Evolutionary conservation across 2,329 filamentous ascomycete genomes (phyloP).

Genomic region (Xylariaceae sp.): DNA sequence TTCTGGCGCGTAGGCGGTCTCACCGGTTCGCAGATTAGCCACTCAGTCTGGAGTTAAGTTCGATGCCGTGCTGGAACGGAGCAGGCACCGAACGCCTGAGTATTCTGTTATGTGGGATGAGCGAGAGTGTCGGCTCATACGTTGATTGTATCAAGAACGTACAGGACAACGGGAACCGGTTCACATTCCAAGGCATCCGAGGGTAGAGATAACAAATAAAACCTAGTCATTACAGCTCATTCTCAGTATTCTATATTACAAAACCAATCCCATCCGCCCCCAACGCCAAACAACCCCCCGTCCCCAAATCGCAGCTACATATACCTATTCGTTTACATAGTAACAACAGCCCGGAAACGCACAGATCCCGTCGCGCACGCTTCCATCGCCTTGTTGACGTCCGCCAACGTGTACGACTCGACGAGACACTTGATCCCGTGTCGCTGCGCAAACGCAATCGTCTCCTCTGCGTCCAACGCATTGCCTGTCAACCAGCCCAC

Average conservation of each 20-base stretch:
- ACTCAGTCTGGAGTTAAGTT: too few relatives aligned
- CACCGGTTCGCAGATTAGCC: too few relatives aligned
- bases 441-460: constrained; percentile 57
- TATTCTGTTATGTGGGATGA: too few relatives aligned
- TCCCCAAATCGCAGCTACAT: neutral
- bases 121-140: too few relatives aligned
- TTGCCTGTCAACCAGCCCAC: constrained; percentile 61
- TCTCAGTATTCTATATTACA: neutral
- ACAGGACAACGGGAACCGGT: too few relatives aligned
- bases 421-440: constrained; percentile 61
- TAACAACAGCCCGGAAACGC: constrained; percentile 42
- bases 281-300: neutral
- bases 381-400: constrained; percentile 43
- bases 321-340: constrained; percentile 31
- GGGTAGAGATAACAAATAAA: neutral
- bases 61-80: too few relatives aligned
- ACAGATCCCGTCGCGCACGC: constrained; percentile 38
- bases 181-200: too few relatives aligned
- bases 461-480: constrained; percentile 58
- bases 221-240: neutral
- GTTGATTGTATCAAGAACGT: too few relatives aligned
- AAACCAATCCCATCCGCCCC: neutral
- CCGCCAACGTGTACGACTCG: constrained; percentile 56
- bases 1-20: too few relatives aligned
- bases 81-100: too few relatives aligned